Evolutionary conservation across 1,284 basidiomycete species (phyloP), one percentile per base, ranked within the genome.

Genomic region (Vanrija sp.): DNA sequence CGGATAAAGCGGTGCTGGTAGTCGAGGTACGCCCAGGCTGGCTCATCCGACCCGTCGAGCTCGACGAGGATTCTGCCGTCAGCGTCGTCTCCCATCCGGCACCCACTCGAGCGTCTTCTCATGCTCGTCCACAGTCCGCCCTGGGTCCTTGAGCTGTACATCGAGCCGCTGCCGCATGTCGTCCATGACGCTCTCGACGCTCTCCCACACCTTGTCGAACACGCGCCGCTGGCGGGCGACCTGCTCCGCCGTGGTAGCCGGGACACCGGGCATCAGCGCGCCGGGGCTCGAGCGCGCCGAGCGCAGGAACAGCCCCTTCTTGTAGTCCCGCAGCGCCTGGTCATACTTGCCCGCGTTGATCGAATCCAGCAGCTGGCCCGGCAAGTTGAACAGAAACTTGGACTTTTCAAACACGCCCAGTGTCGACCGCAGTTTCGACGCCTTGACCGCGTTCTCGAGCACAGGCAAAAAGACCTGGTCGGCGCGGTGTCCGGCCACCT

Each of bases 381-480:
- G 95, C 19, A 99, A 81, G 68, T 97, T 98, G 82, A 98, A 98
- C 74, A 98, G 92, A 81, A 98, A 99, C 66, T 94, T 96, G 53
- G 89, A 94, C 45, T 93, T 84, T 63, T 98, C 95, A 64, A 99
- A 98, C 7, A 98, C 91, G 39, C 89, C 87, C 14, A 98, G 82
- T 0, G 96, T 98, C 1, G 87, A 90, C 23, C 92, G 85, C 9
- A 99, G 79, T 73, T 95, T 92, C 69, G 91, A 86, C 4, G 93
- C 91, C 70, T 98, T 98, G 51, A 91, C 86, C 4, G 93, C 86
- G 64, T 97, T 98, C 72, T 98, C 95, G 36, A 99, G 80, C 12
- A 98, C 89, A 0, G 96, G 96, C 2, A 97, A 82, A 73, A 96
- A 98, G 9, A 98, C 92, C 63, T 95, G 90, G 65, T 98, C 86